Base-by-base conservation (phyloP, 78 protist species). In the Dictyostelium intermedium region DNA sequence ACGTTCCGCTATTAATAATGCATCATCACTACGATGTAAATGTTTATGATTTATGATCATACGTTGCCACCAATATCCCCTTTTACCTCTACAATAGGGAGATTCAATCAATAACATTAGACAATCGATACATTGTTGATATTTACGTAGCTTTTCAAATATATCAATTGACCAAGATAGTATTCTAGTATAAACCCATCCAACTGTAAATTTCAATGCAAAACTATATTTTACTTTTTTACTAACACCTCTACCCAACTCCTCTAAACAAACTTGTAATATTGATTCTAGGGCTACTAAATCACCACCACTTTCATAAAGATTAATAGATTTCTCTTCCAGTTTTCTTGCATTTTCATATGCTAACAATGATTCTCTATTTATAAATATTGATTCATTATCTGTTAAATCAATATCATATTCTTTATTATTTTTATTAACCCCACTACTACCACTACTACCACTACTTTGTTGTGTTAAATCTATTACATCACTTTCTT, bases 1-100 rank as follows among this genome's bases (percentile, higher is more conserved):
- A 27, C 92, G 35, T 39, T 85, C 92, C 4, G 77, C 60, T 37
- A 85, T 32, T 7, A 60, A 16, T n/a, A 85, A 43, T 23, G 92
- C 92, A 76, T 85, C 84, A 13, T 85, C 84, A 20, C 2, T 6
- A 50, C 76, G 43, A 37, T 35, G 27, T 20, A 76, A 79, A 85
- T 85, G 92, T 76, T 85, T 85, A 27, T 45, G 43, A 60, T 85
- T 85, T 1, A 85, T 47, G 3, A 85, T 37, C 73, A 85, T 45
- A 47, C 92, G 20, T 56, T 20, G 60, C 83, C 84, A 85, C 92
- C 92, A 85, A 56, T 76, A 11, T 4, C 92, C 92, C 47, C 92
- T 78, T 56, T 85, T 85, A n/a, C 92, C 92, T 20, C 53, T 11
- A 76, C 92, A 85, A 39, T 50, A 85, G 3, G 92, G 92, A 8